Conservation (phyloP, 805 yeast genomes). For the Sugiyamaella qingdaonensis region DNA sequence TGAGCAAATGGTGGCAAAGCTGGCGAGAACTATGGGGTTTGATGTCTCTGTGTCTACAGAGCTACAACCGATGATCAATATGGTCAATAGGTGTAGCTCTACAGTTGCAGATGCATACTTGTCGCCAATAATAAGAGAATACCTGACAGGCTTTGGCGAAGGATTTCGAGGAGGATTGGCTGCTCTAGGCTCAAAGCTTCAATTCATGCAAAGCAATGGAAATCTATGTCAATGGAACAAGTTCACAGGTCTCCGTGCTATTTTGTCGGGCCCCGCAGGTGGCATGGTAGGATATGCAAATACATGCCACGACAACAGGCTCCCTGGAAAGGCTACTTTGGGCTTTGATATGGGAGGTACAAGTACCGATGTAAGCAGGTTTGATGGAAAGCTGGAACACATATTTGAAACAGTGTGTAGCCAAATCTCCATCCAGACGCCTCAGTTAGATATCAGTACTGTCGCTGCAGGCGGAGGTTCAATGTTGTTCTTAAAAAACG, state of each 20-base stretch:
- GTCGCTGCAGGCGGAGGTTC: slow-evolving; percentile 86
- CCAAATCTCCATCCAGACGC: slow-evolving; percentile 74
- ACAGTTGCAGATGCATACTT: slow-evolving; percentile 76
- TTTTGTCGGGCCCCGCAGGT: slow-evolving; percentile 94
- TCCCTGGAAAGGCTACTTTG: slow-evolving; percentile 49
- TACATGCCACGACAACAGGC: slow-evolving; percentile 54
- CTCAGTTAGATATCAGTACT: slow-evolving; percentile 73
- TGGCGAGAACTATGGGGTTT: slow-evolving; percentile 66
- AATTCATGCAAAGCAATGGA: slow-evolving; percentile 95
- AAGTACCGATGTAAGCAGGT: slow-evolving; percentile 77
- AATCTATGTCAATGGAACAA: slow-evolving; percentile 78
- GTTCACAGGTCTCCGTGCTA: slow-evolving; percentile 83
- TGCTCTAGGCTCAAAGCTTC: slow-evolving; percentile 25
- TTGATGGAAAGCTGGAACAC: slow-evolving; percentile 63
- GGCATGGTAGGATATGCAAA: slow-evolving; percentile 91
- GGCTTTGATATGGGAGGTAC: slow-evolving; percentile 93
- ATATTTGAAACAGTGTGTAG: slow-evolving; percentile 82
- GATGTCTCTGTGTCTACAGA: slow-evolving; percentile 62
- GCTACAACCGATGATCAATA: slow-evolving; percentile 72
- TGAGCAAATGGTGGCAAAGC: slow-evolving; percentile 51
- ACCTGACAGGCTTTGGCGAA: slow-evolving; percentile 55
- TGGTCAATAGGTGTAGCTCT: slow-evolving; percentile 71
- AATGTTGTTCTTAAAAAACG: slow-evolving; percentile 59
- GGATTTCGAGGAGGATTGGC: slow-evolving; percentile 36
- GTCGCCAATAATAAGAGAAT: slow-evolving; percentile 65